These are phyloP conservation scores for Physaria fendleri DNA, from an alignment of 345 rosid genomes.

Conservation along the genomic window DNA sequence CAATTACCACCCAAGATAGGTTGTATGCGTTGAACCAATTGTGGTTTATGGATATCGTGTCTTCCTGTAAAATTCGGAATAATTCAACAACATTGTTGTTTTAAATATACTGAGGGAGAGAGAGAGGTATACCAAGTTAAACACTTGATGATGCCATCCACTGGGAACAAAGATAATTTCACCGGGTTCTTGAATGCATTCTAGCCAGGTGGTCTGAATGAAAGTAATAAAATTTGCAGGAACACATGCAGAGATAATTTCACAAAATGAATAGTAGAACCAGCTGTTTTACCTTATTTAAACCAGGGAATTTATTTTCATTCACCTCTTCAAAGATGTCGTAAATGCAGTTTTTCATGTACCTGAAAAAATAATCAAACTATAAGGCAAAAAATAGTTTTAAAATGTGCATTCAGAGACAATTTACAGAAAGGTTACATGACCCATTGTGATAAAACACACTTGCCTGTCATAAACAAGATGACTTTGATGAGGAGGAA, in stretches of 20 bases:
- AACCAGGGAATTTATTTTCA: constrained; percentile 66
- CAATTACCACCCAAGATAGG: constrained; percentile 83
- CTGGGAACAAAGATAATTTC: constrained; percentile 86
- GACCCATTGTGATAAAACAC: not conserved
- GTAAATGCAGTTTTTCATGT: constrained; percentile 60
- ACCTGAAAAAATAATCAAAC: constrained; percentile 34
- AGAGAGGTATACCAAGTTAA: constrained; percentile 55
- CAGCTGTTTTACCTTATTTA: constrained; percentile 47
- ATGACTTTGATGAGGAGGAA: constrained; percentile 60
- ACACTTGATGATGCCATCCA: constrained; percentile 99
- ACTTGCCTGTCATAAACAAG: constrained; percentile 77
- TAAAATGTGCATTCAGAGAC: not conserved
- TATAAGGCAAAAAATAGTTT: not conserved
- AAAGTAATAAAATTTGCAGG: not conserved
- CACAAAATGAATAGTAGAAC: constrained; percentile 11
- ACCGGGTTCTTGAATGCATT: constrained; percentile 64
- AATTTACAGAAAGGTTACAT: not conserved
- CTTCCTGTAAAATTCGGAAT: constrained; percentile 56
- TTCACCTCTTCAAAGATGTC: constrained; percentile 54
- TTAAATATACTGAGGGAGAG: not conserved
- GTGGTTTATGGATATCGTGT: constrained; percentile 88
- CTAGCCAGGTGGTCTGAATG: constrained; percentile 76
- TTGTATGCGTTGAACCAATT: constrained; percentile 89
- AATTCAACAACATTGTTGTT: not conserved
- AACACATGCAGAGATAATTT: not conserved